Evolutionary conservation across 208 protist species (phyloP), one percentile per base, ranked within the genome.

Genomic region (Crithidia thermophila): DNA sequence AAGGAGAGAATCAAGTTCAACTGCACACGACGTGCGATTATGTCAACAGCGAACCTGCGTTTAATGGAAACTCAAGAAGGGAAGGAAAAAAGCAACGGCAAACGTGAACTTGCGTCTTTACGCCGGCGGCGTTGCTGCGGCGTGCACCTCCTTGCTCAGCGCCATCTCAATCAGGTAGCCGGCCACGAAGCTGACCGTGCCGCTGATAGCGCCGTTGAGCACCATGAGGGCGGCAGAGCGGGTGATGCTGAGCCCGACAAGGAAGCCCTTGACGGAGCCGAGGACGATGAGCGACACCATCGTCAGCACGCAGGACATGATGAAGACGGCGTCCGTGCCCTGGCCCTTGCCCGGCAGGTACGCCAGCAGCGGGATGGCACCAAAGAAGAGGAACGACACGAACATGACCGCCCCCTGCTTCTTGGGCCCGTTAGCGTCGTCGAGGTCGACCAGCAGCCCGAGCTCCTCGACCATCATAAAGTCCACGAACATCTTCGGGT

Each of bases 391-490:
- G 68, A 98, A 98, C 0, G 97, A 98, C 13, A 80, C 0, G 65
- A 98, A 98, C 85, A 97, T 98, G 13, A 98, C 93, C 3, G 95
- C 34, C n/a, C 92, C 94, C 55, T 94, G 89, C 69, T 96, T 97
- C 43, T 80, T 77, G 14, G 94, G 90, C 3, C 82, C 82, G 67
- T 87, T 50, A 10, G 58, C 51, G 69, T 97, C 91, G n/a, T 90
- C 85, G 23, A 90, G 52, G 55, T 97, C 88, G 2, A 93, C 30
- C 25, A 94, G 68, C 14, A 98, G 69, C 10, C 95, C 95, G 14
- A 98, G 81, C 70, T 99, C 94, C 66, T 98, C 90, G 16, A 93
- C 84, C 93, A 98, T 98, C 93, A 98, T 98, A 28, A 97, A 94
- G 60, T 98, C 95, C n/a, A 98, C 93, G 66, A 98, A 98, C 40